Percentiles rank a stretch among this genome's conserved stretches.
Conservation (phyloP, 371 early-diverging fungal species). For the Mucor velutinosus region DNA sequence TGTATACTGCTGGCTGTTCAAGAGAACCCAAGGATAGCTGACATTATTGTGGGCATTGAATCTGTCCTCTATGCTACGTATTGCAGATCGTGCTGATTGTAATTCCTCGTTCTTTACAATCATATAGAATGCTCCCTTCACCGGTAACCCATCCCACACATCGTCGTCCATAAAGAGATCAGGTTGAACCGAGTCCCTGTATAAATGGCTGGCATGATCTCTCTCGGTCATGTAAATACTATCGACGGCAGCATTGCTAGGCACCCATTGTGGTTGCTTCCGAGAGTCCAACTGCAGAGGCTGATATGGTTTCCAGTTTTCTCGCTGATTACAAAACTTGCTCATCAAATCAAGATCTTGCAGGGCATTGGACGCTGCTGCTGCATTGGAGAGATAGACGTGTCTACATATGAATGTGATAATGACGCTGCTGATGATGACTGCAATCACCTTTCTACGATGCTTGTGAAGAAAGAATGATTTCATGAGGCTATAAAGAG, state of each 20-base stretch:
- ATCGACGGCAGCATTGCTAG: not conserved
- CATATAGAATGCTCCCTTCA: conserved; percentile 45
- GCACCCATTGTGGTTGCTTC: not conserved
- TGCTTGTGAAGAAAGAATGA: not conserved
- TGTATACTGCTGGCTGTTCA: conserved; percentile 42
- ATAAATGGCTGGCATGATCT: not conserved
- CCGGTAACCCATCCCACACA: conserved; percentile 33
- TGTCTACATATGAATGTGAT: not conserved
- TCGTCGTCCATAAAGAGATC: conserved; percentile 1
- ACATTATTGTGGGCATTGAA: conserved; percentile 34
- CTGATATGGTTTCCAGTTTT: not conserved
- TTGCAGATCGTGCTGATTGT: conserved; percentile 31
- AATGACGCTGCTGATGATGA: not conserved
- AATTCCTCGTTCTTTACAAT: conserved; percentile 39
- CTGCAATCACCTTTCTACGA: conserved; percentile 1
- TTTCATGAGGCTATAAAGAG: not conserved
- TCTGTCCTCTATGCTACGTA: conserved; percentile 51
- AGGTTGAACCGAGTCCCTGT: not conserved
- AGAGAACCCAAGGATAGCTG: conserved; percentile 55
- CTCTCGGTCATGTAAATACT: conserved; percentile 10
- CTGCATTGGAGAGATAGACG: not conserved
- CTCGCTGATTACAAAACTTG: not conserved
- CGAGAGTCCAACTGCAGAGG: not conserved
- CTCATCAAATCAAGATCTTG: not conserved
- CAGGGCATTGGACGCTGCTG: not conserved